Evolutionary conservation across 169 alveolate species (phyloP).

Genomic region (Plasmodium gonderi): DNA sequence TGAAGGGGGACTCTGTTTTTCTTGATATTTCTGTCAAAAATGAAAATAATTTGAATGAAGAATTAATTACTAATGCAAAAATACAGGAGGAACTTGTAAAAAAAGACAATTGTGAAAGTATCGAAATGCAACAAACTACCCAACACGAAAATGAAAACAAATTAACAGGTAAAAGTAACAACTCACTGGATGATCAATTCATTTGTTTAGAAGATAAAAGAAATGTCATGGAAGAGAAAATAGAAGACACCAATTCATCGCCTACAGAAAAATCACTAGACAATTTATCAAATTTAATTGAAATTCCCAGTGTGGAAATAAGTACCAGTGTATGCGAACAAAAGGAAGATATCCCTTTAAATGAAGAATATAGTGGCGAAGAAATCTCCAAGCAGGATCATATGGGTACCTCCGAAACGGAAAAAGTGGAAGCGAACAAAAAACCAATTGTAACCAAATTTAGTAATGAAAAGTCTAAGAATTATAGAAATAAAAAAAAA

Average conservation of each 20-base stretch:
- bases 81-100: background rate
- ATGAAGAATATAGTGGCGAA: background rate
- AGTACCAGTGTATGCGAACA: background rate
- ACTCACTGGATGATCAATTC: background rate
- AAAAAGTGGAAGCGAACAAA: background rate
- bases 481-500: background rate
- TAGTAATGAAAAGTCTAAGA: background rate
- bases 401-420: background rate
- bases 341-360: background rate
- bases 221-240: background rate
- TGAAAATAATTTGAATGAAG: background rate
- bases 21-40: no score
- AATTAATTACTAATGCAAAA: background rate
- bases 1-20: no score
- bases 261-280: background rate
- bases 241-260: background rate
- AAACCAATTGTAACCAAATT: background rate
- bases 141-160: conserved; percentile 1
- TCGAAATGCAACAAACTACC: background rate
- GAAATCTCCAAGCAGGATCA: background rate
- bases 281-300: background rate
- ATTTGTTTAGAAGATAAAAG: background rate
- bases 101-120: background rate
- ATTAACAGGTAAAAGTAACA: no score
- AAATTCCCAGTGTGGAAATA: background rate